Evolutionary conservation across 352 stramenopile genomes (phyloP), one percentile per base, ranked within the genome.

Genomic region (Phytophthora quininea): DNA sequence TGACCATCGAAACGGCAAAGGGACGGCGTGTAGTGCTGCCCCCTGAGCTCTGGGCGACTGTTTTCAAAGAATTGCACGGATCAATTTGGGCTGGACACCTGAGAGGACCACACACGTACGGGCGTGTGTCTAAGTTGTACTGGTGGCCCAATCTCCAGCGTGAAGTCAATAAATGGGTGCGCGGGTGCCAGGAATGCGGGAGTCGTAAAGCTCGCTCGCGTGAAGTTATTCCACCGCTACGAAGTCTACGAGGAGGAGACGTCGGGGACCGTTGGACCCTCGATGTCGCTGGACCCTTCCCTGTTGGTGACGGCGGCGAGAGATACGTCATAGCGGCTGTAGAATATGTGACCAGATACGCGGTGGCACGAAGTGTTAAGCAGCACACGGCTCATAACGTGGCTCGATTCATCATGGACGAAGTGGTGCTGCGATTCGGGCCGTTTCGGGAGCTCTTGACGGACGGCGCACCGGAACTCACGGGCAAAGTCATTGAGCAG

Each of bases 221-320:
- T 1, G 3, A 46, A 8, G 37, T 66, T 3, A 48, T 66, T 0
- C 64, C 64, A 12, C 57, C 64, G 30, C 38, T 71, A 29, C 31
- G 56, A 14, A 70, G 56, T 27, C 3, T 64, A 4, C 1, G 30
- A 7, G 58, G 55, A 1, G 64, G 64, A 3, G 37, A 11, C 12
- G 33, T 66, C 1, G 43, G 64, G 5, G 52, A 67, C 15, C 45
- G 47, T 2, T 72, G 64, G 53, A 57, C 58, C n/a, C 37, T 67
- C 0, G 58, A 67, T 38, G 4, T 66, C 0, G 55, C 56, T 2
- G 55, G 57, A 1, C 46, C 57, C 4, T 29, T 67, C 5, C 53
- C 51, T 3, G 19, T 29, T 12, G 59, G 57, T 12, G 35, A 6
- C 1, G 12, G 6, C 1, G 46, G 46, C 2, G 55, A 66, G n/a